phyloP scores from a whole-genome alignment of 495 filamentous ascomycete genomes.

The Lophiotrema nucula region DNA sequence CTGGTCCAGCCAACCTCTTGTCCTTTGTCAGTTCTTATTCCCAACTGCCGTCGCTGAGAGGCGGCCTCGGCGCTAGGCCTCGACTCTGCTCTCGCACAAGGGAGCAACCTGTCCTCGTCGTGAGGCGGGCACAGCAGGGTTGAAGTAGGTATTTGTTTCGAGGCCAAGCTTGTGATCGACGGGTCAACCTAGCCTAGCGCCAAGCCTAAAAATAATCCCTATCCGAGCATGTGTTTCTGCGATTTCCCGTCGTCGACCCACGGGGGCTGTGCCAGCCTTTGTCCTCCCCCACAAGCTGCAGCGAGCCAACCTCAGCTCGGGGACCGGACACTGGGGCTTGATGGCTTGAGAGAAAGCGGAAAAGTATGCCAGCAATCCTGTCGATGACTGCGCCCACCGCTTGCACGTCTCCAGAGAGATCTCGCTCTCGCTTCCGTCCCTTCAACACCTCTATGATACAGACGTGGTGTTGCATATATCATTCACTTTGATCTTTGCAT shows the following conservation, averaged over 20 bases:
- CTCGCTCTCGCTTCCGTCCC: neutral
- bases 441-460: neutral
- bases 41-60: no score
- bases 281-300: neutral
- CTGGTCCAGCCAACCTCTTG: no score
- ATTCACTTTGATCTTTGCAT: no score
- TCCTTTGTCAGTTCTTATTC: no score
- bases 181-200: neutral
- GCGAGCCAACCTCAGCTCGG: constrained; percentile 23
- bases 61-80: no score
- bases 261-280: constrained; percentile 25
- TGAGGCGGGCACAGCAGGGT: no score
- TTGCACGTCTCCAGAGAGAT: neutral
- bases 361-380: neutral
- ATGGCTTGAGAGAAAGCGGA: constrained; percentile 4
- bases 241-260: neutral
- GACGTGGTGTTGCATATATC: neutral
- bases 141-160: constrained; percentile 21
- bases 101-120: no score
- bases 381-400: neutral
- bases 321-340: neutral
- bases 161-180: constrained; percentile 29
- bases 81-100: no score
- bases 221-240: constrained; percentile 17
- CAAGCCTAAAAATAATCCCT: constrained; percentile 26